These are phyloP conservation scores for Drechslerella coelobrocha DNA, from an alignment of 2,329 filamentous ascomycete genomes.

Conservation along the genomic window DNA sequence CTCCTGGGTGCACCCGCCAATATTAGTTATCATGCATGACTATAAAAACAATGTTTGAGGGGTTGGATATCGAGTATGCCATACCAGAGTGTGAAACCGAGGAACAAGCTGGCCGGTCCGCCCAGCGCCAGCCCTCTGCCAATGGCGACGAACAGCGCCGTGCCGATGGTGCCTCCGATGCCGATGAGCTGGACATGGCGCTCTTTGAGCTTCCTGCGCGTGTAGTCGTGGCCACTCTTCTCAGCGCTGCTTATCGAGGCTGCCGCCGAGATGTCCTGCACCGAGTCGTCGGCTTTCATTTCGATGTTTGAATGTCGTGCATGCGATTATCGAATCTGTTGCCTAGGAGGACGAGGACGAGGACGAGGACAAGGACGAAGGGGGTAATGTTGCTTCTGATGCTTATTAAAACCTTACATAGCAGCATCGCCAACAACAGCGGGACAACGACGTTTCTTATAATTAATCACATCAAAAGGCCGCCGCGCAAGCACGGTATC, in stretches of 20 bases:
- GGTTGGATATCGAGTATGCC: neutral
- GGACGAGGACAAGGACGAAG: neutral
- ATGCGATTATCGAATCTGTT: neutral
- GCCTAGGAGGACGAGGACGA: too few species aligned
- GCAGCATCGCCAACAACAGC: too few species aligned
- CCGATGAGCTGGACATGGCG: slow-evolving; percentile 68
- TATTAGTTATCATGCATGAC: neutral
- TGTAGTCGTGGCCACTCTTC: slow-evolving; percentile 25
- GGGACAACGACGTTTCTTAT: too few species aligned
- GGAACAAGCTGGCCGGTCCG: slow-evolving; percentile 61
- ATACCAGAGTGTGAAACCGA: slow-evolving; percentile 67
- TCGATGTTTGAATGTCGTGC: neutral
- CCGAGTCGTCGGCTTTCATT: slow-evolving; percentile 16
- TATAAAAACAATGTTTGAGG: neutral
- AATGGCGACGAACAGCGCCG: slow-evolving; percentile 68
- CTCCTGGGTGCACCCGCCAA: slow-evolving; percentile 58
- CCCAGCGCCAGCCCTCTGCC: slow-evolving; percentile 67
- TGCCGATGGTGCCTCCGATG: slow-evolving; percentile 71
- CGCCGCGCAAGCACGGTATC: too few species aligned
- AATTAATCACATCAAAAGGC: too few species aligned
- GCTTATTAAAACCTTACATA: too few species aligned
- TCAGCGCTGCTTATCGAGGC: slow-evolving; percentile 52
- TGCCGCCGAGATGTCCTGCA: neutral
- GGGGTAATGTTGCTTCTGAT: neutral
- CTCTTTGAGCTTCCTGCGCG: slow-evolving; percentile 63